phyloP scores from a whole-genome alignment of 2,329 filamentous ascomycete species.

The Neonectria punicea region DNA sequence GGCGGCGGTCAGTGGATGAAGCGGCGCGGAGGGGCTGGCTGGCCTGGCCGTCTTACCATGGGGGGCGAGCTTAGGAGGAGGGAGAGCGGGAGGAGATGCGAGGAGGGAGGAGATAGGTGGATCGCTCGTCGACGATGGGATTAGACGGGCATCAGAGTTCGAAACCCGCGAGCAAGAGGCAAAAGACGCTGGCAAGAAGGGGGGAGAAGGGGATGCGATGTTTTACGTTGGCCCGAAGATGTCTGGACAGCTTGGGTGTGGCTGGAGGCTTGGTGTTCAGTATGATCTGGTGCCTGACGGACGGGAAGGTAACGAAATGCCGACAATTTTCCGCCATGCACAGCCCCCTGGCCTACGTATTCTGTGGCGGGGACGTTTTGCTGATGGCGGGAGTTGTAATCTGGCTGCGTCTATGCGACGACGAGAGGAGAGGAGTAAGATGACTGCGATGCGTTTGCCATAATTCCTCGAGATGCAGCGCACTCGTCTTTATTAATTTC shows the following conservation, averaged over 20 bases:
- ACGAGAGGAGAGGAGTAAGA: not conserved
- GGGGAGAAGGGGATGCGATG: constrained; percentile 35
- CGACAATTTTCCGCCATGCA: constrained; percentile 50
- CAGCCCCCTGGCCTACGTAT: constrained; percentile 45
- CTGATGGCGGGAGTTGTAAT: constrained; percentile 11
- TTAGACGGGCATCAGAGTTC: constrained; percentile 43
- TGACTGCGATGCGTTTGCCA: not conserved
- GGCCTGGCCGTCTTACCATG: constrained; percentile 48
- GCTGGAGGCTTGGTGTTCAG: constrained; percentile 42
- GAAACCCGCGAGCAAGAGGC: constrained; percentile 22
- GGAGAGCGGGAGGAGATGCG: constrained; percentile 26
- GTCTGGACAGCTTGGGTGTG: constrained; percentile 43
- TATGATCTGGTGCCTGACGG: constrained; percentile 48
- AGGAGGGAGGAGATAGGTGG: constrained; percentile 29
- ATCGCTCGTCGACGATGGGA: constrained; percentile 26
- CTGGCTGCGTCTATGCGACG: constrained; percentile 5
- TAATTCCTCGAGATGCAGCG: not conserved
- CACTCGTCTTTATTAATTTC: not conserved
- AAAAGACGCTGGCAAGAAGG: constrained; percentile 20
- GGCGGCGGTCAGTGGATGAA: constrained; percentile 29
- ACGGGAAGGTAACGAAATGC: constrained; percentile 46
- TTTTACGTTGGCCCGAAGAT: constrained; percentile 33
- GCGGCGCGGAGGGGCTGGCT: constrained; percentile 23
- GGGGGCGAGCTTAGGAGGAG: constrained; percentile 33
- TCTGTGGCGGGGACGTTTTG: constrained; percentile 36